These are phyloP conservation scores for Coemansia asiatica DNA, from an alignment of 192 early-diverging fungal species.

Conservation along the genomic window DNA sequence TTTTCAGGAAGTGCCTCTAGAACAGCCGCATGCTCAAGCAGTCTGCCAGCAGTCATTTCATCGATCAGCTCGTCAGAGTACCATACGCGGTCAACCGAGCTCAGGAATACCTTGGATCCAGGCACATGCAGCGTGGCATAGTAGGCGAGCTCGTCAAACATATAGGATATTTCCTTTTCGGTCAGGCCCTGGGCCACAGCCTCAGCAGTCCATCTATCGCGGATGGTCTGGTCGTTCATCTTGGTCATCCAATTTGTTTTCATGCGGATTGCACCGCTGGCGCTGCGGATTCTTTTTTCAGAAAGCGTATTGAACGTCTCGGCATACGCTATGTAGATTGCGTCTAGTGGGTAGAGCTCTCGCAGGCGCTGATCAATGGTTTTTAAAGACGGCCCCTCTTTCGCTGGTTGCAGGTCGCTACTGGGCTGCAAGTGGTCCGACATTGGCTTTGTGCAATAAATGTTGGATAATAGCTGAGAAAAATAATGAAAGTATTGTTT, in stretches of 20 bases:
- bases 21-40: conserved; percentile 29
- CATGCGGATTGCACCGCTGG: conserved; percentile 50
- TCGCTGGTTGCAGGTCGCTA: not conserved
- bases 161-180: conserved; percentile 48
- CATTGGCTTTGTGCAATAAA: not conserved
- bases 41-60: conserved; percentile 10
- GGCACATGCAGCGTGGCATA: conserved; percentile 28
- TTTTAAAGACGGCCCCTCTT: not conserved
- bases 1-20: conserved; percentile 43
- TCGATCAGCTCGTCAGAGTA: conserved; percentile 40
- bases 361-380: conserved; percentile 12
- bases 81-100: conserved; percentile 43
- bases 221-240: conserved; percentile 28
- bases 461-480: no score
- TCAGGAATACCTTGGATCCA: conserved; percentile 20
- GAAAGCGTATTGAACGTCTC: not conserved
- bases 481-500: no score
- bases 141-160: conserved; percentile 53
- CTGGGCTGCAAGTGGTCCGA: not conserved
- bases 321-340: conserved; percentile 13
- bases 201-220: conserved; percentile 25
- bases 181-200: conserved; percentile 29
- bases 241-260: conserved; percentile 54
- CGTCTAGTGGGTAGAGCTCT: not conserved
- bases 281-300: conserved; percentile 18